Base-by-base conservation (phyloP, 768 basidiomycete species). In the Russula dissimulans region DNA sequence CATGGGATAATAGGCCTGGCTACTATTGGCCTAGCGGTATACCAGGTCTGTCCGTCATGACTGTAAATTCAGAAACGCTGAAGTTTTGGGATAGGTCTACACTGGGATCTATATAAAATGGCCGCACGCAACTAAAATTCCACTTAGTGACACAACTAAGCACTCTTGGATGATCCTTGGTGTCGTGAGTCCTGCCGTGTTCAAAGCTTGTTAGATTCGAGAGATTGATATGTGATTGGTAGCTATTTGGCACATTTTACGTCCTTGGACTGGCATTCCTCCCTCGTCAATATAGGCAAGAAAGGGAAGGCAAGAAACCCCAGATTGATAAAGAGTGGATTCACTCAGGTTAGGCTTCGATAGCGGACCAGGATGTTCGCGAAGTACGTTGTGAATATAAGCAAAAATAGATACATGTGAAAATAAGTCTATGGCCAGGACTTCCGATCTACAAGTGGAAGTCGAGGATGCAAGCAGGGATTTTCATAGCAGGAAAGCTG, bases 11-110 rank as follows among this genome's bases (percentile, higher is more conserved):
- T 69, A 18, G 70, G 70, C 4, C 46, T 71, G 14, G 66, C 45
- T 5, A 84, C 56, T 67, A 64, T 44, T 60, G 77, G 71, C 1
- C 69, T 84, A 26, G 80, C 82, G 1, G 78, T 77, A 34, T 82
- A 76, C 59, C 72, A 65, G 50, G 60, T 62, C 14, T 41, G 51
- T 42, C 18, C 39, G 3, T 43, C n/a, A n/a, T 26, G 49, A 36
- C 7, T 53, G 4, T 41, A 26, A 34, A 34, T 38, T 26, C 26
- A 31, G 26, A 15, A 39, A 34, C 22, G 45, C 29, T 36, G 4
- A 36, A 17, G 32, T 31, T 53, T 12, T 31, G 14, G 4, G 10
- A 14, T 47, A 57, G 32, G 45, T 54, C 3, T 53, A 63, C 39
- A 31, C 53, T 31, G 62, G 54, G 17, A 29, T 61, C 17, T 41